These are phyloP conservation scores for Penicillium sp. DNA, from an alignment of 2,329 filamentous ascomycete genomes.

Conservation along the genomic window DNA sequence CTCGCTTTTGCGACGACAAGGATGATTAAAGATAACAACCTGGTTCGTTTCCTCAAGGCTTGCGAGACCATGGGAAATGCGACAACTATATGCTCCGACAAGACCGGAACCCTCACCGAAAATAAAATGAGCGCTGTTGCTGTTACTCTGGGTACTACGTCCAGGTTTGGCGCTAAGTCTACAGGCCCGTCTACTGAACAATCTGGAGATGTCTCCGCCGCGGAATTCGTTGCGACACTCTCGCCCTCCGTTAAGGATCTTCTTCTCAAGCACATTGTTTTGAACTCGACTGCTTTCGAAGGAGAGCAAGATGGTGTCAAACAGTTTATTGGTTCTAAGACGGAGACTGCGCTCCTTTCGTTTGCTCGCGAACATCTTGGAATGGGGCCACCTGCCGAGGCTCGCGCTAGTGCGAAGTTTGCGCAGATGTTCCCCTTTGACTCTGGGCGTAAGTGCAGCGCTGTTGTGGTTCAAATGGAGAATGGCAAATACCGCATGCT, in stretches of 20 bases:
- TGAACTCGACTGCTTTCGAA: slow-evolving; percentile 71
- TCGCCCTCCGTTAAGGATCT: slow-evolving; percentile 55
- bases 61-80: slow-evolving; percentile 66
- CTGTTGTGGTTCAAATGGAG: slow-evolving; percentile 58
- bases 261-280: slow-evolving; percentile 62
- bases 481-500: slow-evolving; percentile 58
- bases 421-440: slow-evolving; percentile 59
- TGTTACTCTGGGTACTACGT: slow-evolving; percentile 53
- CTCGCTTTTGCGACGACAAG: slow-evolving; percentile 63
- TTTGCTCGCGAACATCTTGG: slow-evolving; percentile 67
- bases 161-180: slow-evolving; percentile 46
- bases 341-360: slow-evolving; percentile 70
- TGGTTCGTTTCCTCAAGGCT: slow-evolving; percentile 59
- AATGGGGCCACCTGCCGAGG: slow-evolving; percentile 61
- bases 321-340: slow-evolving; percentile 72
- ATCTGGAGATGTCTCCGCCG: slow-evolving; percentile 51
- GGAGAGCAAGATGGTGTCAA: slow-evolving; percentile 59
- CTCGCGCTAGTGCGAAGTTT: slow-evolving; percentile 62
- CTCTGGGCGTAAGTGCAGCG: slow-evolving; percentile 69
- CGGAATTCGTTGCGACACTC: slow-evolving; percentile 56
- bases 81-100: slow-evolving; percentile 64
- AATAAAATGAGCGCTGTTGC: slow-evolving; percentile 64
- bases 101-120: slow-evolving; percentile 65
- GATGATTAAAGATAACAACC: slow-evolving; percentile 63
- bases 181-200: slow-evolving; percentile 25